phyloP scores from a whole-genome alignment of 306 rosid species.

The Castanea sativa region DNA sequence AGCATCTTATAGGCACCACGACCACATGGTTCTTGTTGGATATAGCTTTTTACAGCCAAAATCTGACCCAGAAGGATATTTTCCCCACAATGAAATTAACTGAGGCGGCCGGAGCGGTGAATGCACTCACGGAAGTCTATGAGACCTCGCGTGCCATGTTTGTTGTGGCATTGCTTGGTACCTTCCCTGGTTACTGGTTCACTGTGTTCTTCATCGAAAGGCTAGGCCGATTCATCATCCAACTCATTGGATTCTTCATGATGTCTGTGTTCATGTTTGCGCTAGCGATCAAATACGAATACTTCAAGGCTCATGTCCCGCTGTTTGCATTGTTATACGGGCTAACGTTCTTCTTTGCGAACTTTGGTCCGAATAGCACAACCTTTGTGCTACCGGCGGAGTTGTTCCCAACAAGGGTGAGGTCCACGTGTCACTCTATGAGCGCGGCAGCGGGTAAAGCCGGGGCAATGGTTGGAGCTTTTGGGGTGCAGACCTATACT shows the following conservation, averaged over 20 bases:
- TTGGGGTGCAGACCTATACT: constrained; percentile 55
- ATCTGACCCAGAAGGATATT: constrained; percentile 69
- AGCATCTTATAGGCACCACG: constrained; percentile 60
- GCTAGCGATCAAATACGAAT: constrained; percentile 40
- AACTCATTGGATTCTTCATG: constrained; percentile 71
- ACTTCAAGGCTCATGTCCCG: neutral
- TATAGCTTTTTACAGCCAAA: constrained; percentile 78
- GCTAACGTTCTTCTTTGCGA: constrained; percentile 69
- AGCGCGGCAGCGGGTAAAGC: constrained; percentile 73
- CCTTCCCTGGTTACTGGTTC: constrained; percentile 83
- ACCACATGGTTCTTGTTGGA: constrained; percentile 73
- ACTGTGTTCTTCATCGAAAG: constrained; percentile 60
- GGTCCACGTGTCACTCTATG: constrained; percentile 73
- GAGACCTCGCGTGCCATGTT: constrained; percentile 75
- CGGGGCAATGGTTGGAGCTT: constrained; percentile 55
- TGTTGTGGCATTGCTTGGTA: constrained; percentile 56
- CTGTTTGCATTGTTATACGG: constrained; percentile 39
- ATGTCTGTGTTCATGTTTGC: constrained; percentile 69
- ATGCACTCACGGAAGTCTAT: constrained; percentile 48
- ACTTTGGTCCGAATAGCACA: constrained; percentile 73
- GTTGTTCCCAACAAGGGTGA: constrained; percentile 66
- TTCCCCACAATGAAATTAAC: constrained; percentile 57
- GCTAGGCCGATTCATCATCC: constrained; percentile 67
- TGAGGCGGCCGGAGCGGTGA: fast-evolving
- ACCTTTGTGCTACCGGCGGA: constrained; percentile 75